These are phyloP conservation scores for Penicillium aurantiogriseum DNA, from an alignment of 2,329 filamentous ascomycete species.

Conservation along the genomic window DNA sequence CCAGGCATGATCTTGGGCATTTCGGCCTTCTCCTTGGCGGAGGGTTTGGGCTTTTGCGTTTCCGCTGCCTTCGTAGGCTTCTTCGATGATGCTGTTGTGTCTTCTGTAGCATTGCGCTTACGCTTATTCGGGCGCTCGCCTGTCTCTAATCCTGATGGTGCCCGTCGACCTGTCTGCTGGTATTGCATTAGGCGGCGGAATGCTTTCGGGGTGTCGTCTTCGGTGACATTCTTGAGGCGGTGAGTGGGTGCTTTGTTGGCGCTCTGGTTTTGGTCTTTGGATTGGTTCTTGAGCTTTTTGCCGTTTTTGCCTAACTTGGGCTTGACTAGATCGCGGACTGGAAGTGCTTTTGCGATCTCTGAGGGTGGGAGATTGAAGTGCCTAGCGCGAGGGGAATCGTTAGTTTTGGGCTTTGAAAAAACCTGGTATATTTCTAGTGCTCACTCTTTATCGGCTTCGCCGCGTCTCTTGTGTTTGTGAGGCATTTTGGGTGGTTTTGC, in stretches of 20 bases:
- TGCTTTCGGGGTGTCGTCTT: conserved; percentile 82
- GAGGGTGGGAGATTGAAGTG: conserved; percentile 61
- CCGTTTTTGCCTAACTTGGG: conserved; percentile 35
- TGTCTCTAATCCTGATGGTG: conserved; percentile 67
- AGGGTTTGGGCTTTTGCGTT: conserved; percentile 5
- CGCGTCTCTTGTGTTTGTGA: conserved; percentile 74
- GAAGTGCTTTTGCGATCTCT: conserved; percentile 58
- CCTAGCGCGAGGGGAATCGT: conserved; percentile 26
- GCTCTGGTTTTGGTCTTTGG: conserved; percentile 18
- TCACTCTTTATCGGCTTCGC: conserved; percentile 52
- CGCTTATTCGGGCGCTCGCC: conserved; percentile 46
- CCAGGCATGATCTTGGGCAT: conserved; percentile 74
- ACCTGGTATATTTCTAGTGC: conserved; percentile 20
- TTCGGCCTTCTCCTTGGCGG: conserved; percentile 15
- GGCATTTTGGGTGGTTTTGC: conserved; percentile 58
- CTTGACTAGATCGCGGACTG: conserved; percentile 50
- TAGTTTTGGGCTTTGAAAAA: background rate
- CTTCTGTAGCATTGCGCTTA: conserved; percentile 37
- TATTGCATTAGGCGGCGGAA: conserved; percentile 84
- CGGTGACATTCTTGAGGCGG: conserved; percentile 34
- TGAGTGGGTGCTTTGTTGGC: conserved; percentile 45
- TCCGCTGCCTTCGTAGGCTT: conserved; percentile 10
- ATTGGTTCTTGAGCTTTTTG: conserved; percentile 33
- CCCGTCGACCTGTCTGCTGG: conserved; percentile 54
- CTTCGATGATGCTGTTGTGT: conserved; percentile 9